Percentiles rank a stretch among this genome's conserved stretches.
These are phyloP conservation scores for Hygrophorus russula DNA, from an alignment of 768 basidiomycete species.

Conservation along the genomic window DNA sequence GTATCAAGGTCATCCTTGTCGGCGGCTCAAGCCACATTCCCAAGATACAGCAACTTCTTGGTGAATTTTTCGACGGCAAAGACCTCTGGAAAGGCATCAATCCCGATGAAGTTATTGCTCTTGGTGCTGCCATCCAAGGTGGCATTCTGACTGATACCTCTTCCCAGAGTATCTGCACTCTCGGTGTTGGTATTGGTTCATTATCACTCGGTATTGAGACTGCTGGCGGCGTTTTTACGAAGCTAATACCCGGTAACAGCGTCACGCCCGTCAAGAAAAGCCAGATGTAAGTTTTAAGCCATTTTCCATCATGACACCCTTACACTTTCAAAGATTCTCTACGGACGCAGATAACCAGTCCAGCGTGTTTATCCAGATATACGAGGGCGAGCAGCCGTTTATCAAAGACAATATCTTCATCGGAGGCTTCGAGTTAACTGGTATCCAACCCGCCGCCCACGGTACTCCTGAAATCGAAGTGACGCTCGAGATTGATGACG, in stretches of 20 bases:
- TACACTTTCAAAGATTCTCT: constrained; percentile 43
- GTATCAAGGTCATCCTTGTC: constrained; percentile 28
- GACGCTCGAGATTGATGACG: constrained; percentile 83
- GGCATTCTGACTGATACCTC: constrained; percentile 52
- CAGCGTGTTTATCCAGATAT: constrained; percentile 83
- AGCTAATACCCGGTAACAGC: constrained; percentile 81
- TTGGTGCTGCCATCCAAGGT: constrained; percentile 63
- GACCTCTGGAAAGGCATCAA: constrained; percentile 58
- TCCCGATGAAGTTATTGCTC: constrained; percentile 66
- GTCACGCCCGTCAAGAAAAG: constrained; percentile 41
- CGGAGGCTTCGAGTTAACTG: constrained; percentile 85
- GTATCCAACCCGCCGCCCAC: constrained; percentile 79
- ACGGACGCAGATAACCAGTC: constrained; percentile 87
- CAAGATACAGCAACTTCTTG: constrained; percentile 53
- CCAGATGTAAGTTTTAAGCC: constrained; percentile 20
- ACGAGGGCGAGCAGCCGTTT: constrained; percentile 79
- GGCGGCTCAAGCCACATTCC: constrained; percentile 70
- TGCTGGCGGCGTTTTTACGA: constrained; percentile 96
- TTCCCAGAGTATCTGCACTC: constrained; percentile 40
- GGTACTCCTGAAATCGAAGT: constrained; percentile 90
- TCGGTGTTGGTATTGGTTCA: constrained; percentile 52
- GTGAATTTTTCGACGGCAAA: constrained; percentile 56
- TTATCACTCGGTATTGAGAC: constrained; percentile 99
- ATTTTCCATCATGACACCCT: background rate
- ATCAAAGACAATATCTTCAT: constrained; percentile 88